These are phyloP conservation scores for Balakata baccata DNA, from an alignment of 345 rosid genomes.

Conservation along the genomic window DNA sequence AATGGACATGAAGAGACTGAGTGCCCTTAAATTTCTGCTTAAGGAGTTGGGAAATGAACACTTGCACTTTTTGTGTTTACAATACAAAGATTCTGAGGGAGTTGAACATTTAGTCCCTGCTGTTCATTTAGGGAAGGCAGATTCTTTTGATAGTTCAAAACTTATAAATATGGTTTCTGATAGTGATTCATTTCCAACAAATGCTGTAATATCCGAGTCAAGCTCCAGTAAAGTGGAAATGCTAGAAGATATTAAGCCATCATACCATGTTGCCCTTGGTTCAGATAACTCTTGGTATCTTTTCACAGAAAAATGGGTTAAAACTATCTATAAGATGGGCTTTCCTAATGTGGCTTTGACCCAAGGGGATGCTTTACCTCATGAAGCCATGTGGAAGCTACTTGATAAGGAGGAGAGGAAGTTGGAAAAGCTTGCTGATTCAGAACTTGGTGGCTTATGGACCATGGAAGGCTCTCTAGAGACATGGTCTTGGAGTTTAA, in stretches of 20 bases:
- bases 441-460: constrained; percentile 81
- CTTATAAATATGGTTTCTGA: constrained; percentile 40
- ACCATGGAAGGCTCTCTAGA: constrained; percentile 80
- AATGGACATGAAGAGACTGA: constrained; percentile 62
- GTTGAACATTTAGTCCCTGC: constrained; percentile 65
- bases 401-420: constrained; percentile 59
- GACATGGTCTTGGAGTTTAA: constrained; percentile 97
- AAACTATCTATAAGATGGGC: constrained; percentile 66
- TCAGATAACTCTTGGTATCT: constrained; percentile 95
- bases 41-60: constrained; percentile 61
- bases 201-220: constrained; percentile 25
- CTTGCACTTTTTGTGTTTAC: constrained; percentile 79
- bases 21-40: constrained; percentile 61
- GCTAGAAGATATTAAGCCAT: constrained; percentile 43
- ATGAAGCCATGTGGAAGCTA: constrained; percentile 58
- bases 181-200: constrained; percentile 40
- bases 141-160: constrained; percentile 48
- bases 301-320: constrained; percentile 85
- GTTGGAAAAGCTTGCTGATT: constrained; percentile 76
- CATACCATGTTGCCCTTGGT: constrained; percentile 79
- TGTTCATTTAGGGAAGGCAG: constrained; percentile 68
- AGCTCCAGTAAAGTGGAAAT: constrained; percentile 28
- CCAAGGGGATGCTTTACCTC: constrained; percentile 72
- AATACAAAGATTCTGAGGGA: constrained; percentile 75
- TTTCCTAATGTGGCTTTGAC: constrained; percentile 70